These are phyloP conservation scores for Aureobasidium pullulans DNA, from an alignment of 2,329 filamentous ascomycete genomes.

Conservation along the genomic window DNA sequence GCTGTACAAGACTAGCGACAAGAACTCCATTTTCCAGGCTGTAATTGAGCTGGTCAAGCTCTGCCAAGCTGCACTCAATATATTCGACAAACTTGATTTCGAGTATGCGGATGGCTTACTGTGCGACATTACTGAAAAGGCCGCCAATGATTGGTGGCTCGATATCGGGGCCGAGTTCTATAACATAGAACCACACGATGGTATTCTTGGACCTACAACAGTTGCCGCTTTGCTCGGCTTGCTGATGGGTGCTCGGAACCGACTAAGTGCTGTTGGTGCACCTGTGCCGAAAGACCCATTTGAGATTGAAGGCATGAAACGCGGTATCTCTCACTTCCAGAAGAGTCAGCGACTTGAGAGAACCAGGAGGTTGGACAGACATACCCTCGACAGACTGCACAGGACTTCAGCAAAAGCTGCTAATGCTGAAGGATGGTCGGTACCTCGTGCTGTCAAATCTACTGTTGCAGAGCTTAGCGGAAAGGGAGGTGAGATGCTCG, in stretches of 20 bases:
- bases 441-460: slow-evolving; percentile 90
- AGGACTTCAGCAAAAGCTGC: slow-evolving; percentile 83
- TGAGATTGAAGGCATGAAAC: slow-evolving; percentile 73
- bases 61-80: slow-evolving; percentile 78
- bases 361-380: slow-evolving; percentile 71
- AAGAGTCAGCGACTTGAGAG: slow-evolving; percentile 76
- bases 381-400: slow-evolving; percentile 75
- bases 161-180: slow-evolving; percentile 88
- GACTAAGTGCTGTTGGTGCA: slow-evolving; percentile 75
- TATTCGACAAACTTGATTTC: slow-evolving; percentile 80
- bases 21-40: slow-evolving; percentile 66
- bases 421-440: slow-evolving; percentile 80
- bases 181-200: slow-evolving; percentile 86
- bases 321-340: slow-evolving; percentile 81
- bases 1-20: slow-evolving; percentile 79
- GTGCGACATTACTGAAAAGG: slow-evolving; percentile 86
- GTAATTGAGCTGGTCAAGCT: slow-evolving; percentile 86
- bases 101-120: slow-evolving; percentile 88
- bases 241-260: slow-evolving; percentile 81
- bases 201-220: slow-evolving; percentile 84
- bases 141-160: slow-evolving; percentile 92
- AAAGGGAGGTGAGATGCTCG: slow-evolving; percentile 87
- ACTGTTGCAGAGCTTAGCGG: slow-evolving; percentile 90
- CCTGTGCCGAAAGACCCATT: slow-evolving; percentile 88
- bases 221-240: slow-evolving; percentile 82